Base-by-base conservation (phyloP, 371 early-diverging fungal species). In the Chytridiales sp. region DNA sequence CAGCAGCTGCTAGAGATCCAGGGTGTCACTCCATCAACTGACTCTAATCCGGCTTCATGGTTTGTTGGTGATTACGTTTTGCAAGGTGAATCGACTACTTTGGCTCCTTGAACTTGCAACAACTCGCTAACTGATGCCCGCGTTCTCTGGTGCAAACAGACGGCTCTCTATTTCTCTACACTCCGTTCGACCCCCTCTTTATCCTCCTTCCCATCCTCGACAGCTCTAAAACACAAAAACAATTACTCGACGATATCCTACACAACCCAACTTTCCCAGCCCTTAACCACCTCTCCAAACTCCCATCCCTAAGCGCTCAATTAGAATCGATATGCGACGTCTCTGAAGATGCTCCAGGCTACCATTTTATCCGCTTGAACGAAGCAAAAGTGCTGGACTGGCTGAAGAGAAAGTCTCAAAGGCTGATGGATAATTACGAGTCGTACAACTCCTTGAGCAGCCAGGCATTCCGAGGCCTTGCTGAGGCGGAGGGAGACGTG, bases 131-230 rank as follows among this genome's bases (percentile, higher is more conserved):
- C 26, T 51, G 5, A 22, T n/a, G 13, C 11, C 15, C 11, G 24
- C 9, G 11, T 22, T 3, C 52, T n/a, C 4, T 32, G n/a, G n/a
- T n/a, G n/a, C 21, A 31, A n/a, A 27, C 30, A 70, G 71, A 70
- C 35, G 71, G 67, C 31, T 61, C 61, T 35, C 38, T 67, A 9
- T 47, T 60, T 30, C 36, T 55, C 13, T 22, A 54, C n/a, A 43
- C 64, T 17, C 64, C 71, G 9, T 61, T 67, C 19, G 71, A 70
- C 51, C 71, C 71, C 3, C 44, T 70, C 5, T 64, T 64, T 19
- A 48, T 70, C 17, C 38, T 70, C 4, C 55, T 67, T 3, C 71
- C 71, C 6, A 46, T 63, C 24, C 46, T 70, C 9, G 64, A 63
- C 17, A n/a, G 24, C 4, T 32, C 13, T n/a, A 29, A 62, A 5